Evolutionary conservation across 169 alveolate genomes (phyloP), one percentile per base, ranked within the genome.

Genomic region (Amoebophrya sp.): DNA sequence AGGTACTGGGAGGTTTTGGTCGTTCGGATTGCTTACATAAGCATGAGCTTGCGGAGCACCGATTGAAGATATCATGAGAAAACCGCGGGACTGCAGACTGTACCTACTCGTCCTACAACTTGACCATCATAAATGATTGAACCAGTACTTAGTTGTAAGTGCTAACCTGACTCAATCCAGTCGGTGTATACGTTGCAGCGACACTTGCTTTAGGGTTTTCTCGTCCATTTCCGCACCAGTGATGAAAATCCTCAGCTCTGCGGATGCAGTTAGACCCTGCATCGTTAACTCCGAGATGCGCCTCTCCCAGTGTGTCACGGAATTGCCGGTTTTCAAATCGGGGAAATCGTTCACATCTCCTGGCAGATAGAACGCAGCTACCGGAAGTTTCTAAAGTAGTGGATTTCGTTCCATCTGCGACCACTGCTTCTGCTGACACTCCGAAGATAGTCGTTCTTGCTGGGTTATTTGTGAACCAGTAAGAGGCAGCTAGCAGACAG

Each of bases 201-300:
- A 65, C 83, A 0, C 39, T 26, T 65, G 83, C 83, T 18, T 26
- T 6, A 1, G 18, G 38, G 38, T 1, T 0, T 1, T 65, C 83
- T 36, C 83, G 18, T 29, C 83, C 83, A 26, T 65, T 65, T 26
- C 83, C 83, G 83, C 83, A 65, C 83, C 83, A 65, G 26, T 65
- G 83, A 18, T 65, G 83, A 18, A 65, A 65, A 18, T 65, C 83
- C n/a, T 65, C 83, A 0, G 83, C 83, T 12, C 83, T 29, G 2
- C 83, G 2, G 38, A 65, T 26, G 33, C 83, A 65, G 33, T 6
- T 18, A 36, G 83, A 29, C 83, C 39, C 39, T 36, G 83, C n/a
- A 18, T 65, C 83, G 26, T 36, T 36, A 6, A 36, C 83, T 18
- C 83, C 83, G 36, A 65, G 83, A 29, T 26, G 2, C 83, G 18